Evolutionary conservation across 176 grass and related monocot species (phyloP), one percentile per base, ranked within the genome.

Genomic region (Typha latifolia): DNA sequence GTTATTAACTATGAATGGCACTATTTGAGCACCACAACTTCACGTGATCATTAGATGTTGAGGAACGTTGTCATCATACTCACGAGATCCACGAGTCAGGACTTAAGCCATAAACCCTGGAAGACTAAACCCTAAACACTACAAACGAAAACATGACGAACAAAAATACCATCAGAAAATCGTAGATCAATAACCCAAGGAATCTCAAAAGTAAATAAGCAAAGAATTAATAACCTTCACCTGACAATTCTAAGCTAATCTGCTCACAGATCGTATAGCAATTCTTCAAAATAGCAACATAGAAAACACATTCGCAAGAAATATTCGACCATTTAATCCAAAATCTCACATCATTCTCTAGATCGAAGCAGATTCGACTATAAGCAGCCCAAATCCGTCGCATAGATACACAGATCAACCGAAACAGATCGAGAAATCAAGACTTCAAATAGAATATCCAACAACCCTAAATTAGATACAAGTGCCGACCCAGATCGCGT

Each of bases 401-500:
- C 69, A 72, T 22, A 32, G 4, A 26, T 6, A 14, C 1, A 20
- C 18, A 9, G 14, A 12, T 15, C 23, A 27, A 23, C 43, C 47
- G 15, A 51, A 50, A n/a, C 37, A 32, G 61, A 70, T 32, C 49
- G 14, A 70, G 12, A 24, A 43, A 24, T 67, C 43, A 14, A 50
- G 16, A n/a, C 7, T 12, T 11, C 11, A 4, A 70, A 37, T n/a
- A 22, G 53, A 49, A 31, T 3, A 14, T 1, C 53, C 53, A 59
- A 22, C 20, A 59, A 59, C n/a, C 53, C 49, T 32, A 56, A 5
- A 56, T 53, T 3, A 9, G 12, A 63, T 32, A 64, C 14, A 32
- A 63, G 63, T 74, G 71, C 61, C 6, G 24, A 29, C 20, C 22
- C 43, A 74, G 11, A 74, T 48, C 48, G 43, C 43, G 5, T 47